Evolutionary conservation across 78 protist species (phyloP), one percentile per base, ranked within the genome.

Genomic region (Dictyostelium brefeldianum): DNA sequence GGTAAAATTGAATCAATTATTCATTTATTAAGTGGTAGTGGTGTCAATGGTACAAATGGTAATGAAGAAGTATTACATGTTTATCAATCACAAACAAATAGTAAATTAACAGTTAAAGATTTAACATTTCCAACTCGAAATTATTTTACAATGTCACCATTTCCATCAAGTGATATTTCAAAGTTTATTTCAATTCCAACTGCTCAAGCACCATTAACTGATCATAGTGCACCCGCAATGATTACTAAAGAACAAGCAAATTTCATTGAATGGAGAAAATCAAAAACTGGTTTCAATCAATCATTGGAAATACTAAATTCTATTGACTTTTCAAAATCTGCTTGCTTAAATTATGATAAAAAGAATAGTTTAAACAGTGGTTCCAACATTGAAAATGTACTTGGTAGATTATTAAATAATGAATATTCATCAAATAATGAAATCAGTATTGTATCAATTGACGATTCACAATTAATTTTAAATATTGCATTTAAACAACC

Each of bases 201-300:
- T 36, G 50, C 70, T 27, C 31, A 67, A 43, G 9, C 92, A 11
- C 46, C 74, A 48, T 54, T 12, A 11, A 36, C 50, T 6, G 59
- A 65, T 18, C 50, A 54, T 20, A 51, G 41, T 31, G 53, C 46
- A 3, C n/a, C 7, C 0, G 18, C 51, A 1, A 5, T 59, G 15
- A 22, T 27, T 10, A 20, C 27, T 4, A 31, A 67, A 31, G 69
- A 51, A 7, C 92, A 84, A 74, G 29, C 17, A 7, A 14, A 22
- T 0, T 84, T 84, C 25, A 15, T 84, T 8, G 81, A 84, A 15
- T 84, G 92, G 92, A 51, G 92, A 56, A 59, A 84, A 17, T 73
- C 56, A 18, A 54, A 69, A 67, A 51, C 22, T 27, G 22, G 77
- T 47, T 20, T 59, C 4, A 74, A 64, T 25, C 43, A 50, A 25